A percentile compares a stretch with the other conserved stretches of the same genome.
Evolutionary conservation across 352 stramenopile genomes (phyloP).

Genomic region (Phytophthora podocarpi): DNA sequence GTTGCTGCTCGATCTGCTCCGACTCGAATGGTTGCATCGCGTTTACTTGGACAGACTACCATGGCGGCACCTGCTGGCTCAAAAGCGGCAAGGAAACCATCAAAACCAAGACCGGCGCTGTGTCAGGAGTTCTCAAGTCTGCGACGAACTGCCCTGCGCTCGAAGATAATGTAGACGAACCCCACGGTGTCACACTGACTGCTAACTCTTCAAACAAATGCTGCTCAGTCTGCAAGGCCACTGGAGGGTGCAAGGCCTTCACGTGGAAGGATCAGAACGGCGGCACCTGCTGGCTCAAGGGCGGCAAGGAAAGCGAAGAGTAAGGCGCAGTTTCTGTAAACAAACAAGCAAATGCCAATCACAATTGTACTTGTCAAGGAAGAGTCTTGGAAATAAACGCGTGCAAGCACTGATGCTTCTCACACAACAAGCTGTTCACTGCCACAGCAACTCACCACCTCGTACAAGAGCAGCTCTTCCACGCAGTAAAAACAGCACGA

Average conservation of each 20-base stretch:
- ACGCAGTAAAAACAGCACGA: not conserved
- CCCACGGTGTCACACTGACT: conserved; percentile 21
- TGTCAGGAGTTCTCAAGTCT: conserved; percentile 24
- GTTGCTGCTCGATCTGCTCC: conserved; percentile 46
- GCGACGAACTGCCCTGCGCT: conserved; percentile 15
- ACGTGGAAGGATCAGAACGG: conserved; percentile 54
- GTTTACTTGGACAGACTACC: conserved; percentile 55
- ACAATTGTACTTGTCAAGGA: conserved; percentile 37
- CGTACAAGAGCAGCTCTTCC: conserved; percentile 1
- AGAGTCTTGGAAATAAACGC: conserved; percentile 9
- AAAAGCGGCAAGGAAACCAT: conserved; percentile 44
- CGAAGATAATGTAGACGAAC: conserved; percentile 29
- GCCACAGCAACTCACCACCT: conserved; percentile 12
- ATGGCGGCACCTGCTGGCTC: conserved; percentile 59
- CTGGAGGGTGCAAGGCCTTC: conserved; percentile 46
- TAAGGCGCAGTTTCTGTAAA: conserved; percentile 9
- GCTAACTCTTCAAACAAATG: conserved; percentile 33
- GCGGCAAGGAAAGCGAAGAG: conserved; percentile 31
- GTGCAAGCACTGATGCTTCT: conserved; percentile 10
- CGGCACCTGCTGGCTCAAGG: conserved; percentile 68
- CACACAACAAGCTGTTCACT: conserved; percentile 6
- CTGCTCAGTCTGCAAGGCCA: conserved; percentile 38
- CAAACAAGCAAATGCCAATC: conserved; percentile 25
- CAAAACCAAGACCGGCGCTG: conserved; percentile 12
- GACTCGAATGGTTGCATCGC: conserved; percentile 32